Conservation (phyloP, 768 basidiomycete species). For the Fomitopsis serialis region DNA sequence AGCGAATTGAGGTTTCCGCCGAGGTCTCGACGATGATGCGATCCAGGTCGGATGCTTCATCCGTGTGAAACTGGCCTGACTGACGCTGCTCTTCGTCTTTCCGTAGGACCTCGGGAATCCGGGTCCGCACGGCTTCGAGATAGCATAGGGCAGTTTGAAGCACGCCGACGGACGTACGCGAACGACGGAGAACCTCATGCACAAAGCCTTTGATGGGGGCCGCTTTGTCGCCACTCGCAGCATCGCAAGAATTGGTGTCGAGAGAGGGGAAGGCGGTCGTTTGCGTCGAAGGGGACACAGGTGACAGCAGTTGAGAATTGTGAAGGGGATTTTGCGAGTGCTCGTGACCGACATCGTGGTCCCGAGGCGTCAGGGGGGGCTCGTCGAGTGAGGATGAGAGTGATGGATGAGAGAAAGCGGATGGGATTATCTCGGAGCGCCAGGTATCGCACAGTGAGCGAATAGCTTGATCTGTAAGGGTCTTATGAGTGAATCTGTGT, state of each 20-base stretch:
- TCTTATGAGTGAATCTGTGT: background rate
- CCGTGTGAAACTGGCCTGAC: background rate
- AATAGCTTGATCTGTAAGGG: slow-evolving; percentile 65
- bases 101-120: slow-evolving; percentile 56
- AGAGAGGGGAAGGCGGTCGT: slow-evolving; percentile 22
- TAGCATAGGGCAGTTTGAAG: slow-evolving; percentile 88
- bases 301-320: slow-evolving; percentile 44
- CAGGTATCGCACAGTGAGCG: slow-evolving; percentile 76
- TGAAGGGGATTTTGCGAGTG: background rate
- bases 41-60: background rate
- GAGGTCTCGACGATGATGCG: background rate
- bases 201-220: slow-evolving; percentile 74
- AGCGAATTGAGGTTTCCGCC: background rate
- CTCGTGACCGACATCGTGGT: background rate
- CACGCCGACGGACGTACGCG: slow-evolving; percentile 76
- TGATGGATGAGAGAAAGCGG: slow-evolving; percentile 32
- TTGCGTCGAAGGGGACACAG: slow-evolving; percentile 45
- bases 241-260: slow-evolving; percentile 3
- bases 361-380: slow-evolving; percentile 7
- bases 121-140: slow-evolving; percentile 73
- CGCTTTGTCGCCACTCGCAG: slow-evolving; percentile 21
- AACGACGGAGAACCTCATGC: slow-evolving; percentile 83
- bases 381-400: background rate
- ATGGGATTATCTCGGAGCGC: slow-evolving; percentile 71
- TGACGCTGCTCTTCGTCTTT: slow-evolving; percentile 21